A percentile compares a stretch with the other conserved stretches of the same genome.
These are phyloP conservation scores for Xylaria palmicola DNA, from an alignment of 495 filamentous ascomycete genomes.

Conservation along the genomic window DNA sequence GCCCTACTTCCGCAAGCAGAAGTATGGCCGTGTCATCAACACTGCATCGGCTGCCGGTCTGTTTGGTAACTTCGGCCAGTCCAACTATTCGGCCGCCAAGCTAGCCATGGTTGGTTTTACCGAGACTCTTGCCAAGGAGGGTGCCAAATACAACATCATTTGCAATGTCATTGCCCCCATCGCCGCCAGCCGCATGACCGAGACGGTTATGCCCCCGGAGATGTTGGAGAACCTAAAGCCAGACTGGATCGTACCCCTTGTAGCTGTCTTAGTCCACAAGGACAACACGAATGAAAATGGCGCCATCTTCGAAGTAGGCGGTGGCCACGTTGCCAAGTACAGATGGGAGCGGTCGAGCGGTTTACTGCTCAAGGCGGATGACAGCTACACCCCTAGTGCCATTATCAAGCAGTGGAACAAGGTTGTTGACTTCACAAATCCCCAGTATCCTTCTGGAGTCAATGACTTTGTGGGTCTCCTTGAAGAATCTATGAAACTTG, in stretches of 20 bases:
- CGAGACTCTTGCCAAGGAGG: slow-evolving; percentile 97
- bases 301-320: slow-evolving; percentile 89
- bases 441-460: slow-evolving; percentile 79
- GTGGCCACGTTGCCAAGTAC: slow-evolving; percentile 89
- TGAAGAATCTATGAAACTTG: slow-evolving; percentile 79
- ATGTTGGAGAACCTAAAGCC: slow-evolving; percentile 86
- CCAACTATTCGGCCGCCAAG: slow-evolving; percentile 98
- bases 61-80: slow-evolving; percentile 93
- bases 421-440: slow-evolving; percentile 82
- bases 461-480: slow-evolving; percentile 87
- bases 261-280: slow-evolving; percentile 85
- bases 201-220: slow-evolving; percentile 96
- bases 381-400: slow-evolving; percentile 82
- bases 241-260: slow-evolving; percentile 93
- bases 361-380: slow-evolving; percentile 85
- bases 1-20: slow-evolving; percentile 98
- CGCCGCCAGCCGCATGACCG: slow-evolving; percentile 94
- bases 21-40: slow-evolving; percentile 95
- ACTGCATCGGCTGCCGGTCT: slow-evolving; percentile 93
- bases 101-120: slow-evolving; percentile 96
- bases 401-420: slow-evolving; percentile 85
- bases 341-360: slow-evolving; percentile 95
- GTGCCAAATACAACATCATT: slow-evolving; percentile 96
- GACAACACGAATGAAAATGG: slow-evolving; percentile 84
- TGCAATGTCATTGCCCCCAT: slow-evolving; percentile 96